Evolutionary conservation across 2,329 filamentous ascomycete genomes (phyloP).

Genomic region (Sporothrix curviconia): DNA sequence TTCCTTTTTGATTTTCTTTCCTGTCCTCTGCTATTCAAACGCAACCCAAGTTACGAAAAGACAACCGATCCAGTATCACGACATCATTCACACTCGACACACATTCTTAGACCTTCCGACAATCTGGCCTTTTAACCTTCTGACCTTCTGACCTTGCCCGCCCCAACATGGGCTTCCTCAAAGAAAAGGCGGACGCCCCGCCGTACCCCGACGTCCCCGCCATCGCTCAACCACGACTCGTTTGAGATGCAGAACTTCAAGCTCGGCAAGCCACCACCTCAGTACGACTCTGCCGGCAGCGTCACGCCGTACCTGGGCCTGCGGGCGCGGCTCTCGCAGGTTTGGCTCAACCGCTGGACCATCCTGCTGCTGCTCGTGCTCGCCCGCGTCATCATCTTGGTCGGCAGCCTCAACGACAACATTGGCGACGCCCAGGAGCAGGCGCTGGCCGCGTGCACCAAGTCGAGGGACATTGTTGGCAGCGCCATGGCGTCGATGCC

Average conservation of each 20-base stretch:
- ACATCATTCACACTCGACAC: not conserved
- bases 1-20: slow-evolving; percentile 10
- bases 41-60: too few species aligned
- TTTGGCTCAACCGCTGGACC: slow-evolving; percentile 98
- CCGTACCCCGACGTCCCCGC: slow-evolving; percentile 27
- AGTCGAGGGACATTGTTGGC: slow-evolving; percentile 86
- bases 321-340: slow-evolving; percentile 80
- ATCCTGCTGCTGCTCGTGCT: slow-evolving; percentile 81
- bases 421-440: slow-evolving; percentile 70
- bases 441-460: slow-evolving; percentile 81
- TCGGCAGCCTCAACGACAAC: slow-evolving; percentile 64
- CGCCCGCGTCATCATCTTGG: slow-evolving; percentile 69
- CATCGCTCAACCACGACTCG: slow-evolving; percentile 25
- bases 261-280: slow-evolving; percentile 24
- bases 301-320: slow-evolving; percentile 90
- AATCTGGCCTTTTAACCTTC: not conserved
- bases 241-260: slow-evolving; percentile 32
- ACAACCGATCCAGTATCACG: not conserved
- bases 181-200: slow-evolving; percentile 21
- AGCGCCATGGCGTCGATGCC: slow-evolving; percentile 98
- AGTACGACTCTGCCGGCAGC: slow-evolving; percentile 53
- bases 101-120: not conserved
- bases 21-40: not conserved
- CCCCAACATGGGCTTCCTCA: slow-evolving; percentile 23
- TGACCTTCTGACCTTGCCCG: not conserved